A percentile compares a stretch with the other conserved stretches of the same genome.
phyloP scores from a whole-genome alignment of 176 grass and related monocot species.

The Puya raimondii region DNA sequence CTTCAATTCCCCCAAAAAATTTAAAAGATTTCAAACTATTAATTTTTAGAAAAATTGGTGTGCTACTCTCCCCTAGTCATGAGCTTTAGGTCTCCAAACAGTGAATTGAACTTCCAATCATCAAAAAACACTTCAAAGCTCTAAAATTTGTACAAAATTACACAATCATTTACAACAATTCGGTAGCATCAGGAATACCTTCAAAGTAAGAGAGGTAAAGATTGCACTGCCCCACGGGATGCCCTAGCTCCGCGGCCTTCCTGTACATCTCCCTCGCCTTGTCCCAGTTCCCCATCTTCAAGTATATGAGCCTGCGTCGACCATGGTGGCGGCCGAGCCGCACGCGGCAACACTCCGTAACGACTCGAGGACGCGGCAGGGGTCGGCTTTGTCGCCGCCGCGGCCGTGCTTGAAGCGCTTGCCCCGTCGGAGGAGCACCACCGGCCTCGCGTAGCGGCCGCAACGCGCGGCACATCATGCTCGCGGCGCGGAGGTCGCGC shows the following conservation, averaged over 20 bases:
- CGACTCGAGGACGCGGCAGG: constrained; percentile 26
- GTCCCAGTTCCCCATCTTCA: constrained; percentile 39
- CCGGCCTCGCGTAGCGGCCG: constrained; percentile 55
- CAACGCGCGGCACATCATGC: constrained; percentile 46
- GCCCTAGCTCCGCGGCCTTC: constrained; percentile 44
- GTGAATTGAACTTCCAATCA: no score
- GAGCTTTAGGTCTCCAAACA: no score
- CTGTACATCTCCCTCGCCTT: constrained; percentile 41
- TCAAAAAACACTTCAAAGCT: no score
- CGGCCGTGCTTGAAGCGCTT: constrained; percentile 39
- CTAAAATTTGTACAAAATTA: no score
- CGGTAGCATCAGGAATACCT: no score
- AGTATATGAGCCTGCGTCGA: constrained; percentile 66
- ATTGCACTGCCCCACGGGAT: constrained; percentile 58
- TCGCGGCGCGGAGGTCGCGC: constrained; percentile 40
- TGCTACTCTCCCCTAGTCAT: no score
- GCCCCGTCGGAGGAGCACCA: constrained; percentile 41
- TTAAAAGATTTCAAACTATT: no score
- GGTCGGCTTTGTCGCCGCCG: constrained; percentile 13
- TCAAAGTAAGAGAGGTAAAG: neutral
- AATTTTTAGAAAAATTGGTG: no score
- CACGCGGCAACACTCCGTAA: constrained; percentile 45
- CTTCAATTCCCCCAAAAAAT: no score
- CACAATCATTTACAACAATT: no score
- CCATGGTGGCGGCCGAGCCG: constrained; percentile 55